Conservation (phyloP, 148 eudicot genomes). For the Simmondsia chinensis region DNA sequence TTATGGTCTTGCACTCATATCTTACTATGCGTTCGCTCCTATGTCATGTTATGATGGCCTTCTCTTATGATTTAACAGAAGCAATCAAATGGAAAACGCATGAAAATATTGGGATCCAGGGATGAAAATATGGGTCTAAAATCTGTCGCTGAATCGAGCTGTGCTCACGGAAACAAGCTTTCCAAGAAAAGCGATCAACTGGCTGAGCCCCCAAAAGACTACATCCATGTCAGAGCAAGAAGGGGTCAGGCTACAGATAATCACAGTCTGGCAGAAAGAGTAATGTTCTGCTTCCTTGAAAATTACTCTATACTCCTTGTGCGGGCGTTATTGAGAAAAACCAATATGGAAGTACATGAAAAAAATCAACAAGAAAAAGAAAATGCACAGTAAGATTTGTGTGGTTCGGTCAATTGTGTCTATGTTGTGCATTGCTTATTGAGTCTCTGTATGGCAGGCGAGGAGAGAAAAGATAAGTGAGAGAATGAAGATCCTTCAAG, state of each 20-base stretch:
- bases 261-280: slow-evolving; percentile 97
- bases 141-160: slow-evolving; percentile 48
- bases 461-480: slow-evolving; percentile 94
- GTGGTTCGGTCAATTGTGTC: neutral
- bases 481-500: slow-evolving; percentile 94
- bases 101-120: slow-evolving; percentile 36
- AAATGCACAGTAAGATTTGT: too few relatives aligned
- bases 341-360: too few relatives aligned
- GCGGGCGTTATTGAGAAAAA: too few relatives aligned
- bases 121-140: slow-evolving; percentile 45
- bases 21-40: neutral
- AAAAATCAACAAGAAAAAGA: too few relatives aligned
- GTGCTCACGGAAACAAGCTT: slow-evolving; percentile 38
- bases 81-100: slow-evolving; percentile 41
- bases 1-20: too few relatives aligned
- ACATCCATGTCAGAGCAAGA: slow-evolving; percentile 95
- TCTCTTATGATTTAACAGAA: slow-evolving; percentile 26
- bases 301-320: too few relatives aligned
- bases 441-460: slow-evolving; percentile 39
- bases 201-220: slow-evolving; percentile 74
- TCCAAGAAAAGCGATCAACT: slow-evolving; percentile 36
- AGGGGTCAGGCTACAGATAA: slow-evolving; percentile 99
- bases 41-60: slow-evolving; percentile 1
- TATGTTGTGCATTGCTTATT: neutral
- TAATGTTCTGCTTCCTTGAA: slow-evolving; percentile 19